Base-by-base conservation (phyloP, 495 filamentous ascomycete genomes). In the Aspergillus haitiensis region DNA sequence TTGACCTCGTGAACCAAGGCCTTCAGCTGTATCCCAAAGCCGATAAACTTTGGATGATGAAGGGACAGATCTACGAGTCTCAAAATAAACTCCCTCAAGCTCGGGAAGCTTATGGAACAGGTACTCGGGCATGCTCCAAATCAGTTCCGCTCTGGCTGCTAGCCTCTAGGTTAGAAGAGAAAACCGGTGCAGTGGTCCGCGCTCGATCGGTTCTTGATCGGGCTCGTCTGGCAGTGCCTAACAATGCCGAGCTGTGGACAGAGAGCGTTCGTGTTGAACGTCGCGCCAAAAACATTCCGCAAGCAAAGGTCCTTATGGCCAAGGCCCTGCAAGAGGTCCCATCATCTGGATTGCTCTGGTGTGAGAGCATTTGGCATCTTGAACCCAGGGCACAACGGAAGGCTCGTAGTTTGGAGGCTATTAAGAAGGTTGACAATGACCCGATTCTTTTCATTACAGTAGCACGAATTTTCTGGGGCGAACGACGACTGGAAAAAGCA, bases 41-140 rank as follows among this genome's bases (percentile, higher is more conserved):
- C 2, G 85, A 90, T 55, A 97, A 97, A 70, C 82, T 99, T 10
- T 96, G 92, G 87, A 97, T 97, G 90, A 91, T 96, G 79, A 99
- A 98, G 75, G 94, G 95, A 5, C 94, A 99, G 64, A 91, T 98
- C 60, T 99, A 98, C 81, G 89, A 96, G 64, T 76, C 83, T 13
- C 82, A 89, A 52, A 82, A 79, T 60, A 89, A 89, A 68, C 75
- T 89, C 39, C 86, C 90, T 0, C 88, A 95, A 69, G 94, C 95
- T 5, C 84, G 93, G 48, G 92, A 99, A 69, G 93, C 95, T 1
- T 98, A 94, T 74, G 84, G 84, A 61, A 89, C 89, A 37, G 94
- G 95, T 44, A 95, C 91, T 3, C 88, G 92, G 49, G 92, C 91
- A 13, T 92, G 90, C 50, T 82, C 91, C 5, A 86, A 88, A 31